Conservation (phyloP, 176 grass and related monocot species). For the Chrysopogon serrulatus region DNA sequence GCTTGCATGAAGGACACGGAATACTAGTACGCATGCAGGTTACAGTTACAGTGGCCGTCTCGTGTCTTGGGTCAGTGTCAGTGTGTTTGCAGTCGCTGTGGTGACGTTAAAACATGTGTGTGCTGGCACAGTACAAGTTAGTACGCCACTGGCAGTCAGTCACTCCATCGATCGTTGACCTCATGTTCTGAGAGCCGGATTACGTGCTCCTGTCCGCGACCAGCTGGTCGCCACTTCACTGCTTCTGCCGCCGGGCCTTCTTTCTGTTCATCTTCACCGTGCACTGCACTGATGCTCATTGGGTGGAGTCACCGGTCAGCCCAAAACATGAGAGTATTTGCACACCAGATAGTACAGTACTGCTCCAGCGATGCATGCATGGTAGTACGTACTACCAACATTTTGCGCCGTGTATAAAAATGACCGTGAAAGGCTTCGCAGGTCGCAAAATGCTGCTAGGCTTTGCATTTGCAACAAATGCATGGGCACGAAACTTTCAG, state of each 20-base stretch:
- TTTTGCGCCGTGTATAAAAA: no score
- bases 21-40: neutral
- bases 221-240: neutral
- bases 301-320: neutral
- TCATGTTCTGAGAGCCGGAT: neutral
- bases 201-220: conserved; percentile 29
- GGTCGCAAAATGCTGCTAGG: neutral
- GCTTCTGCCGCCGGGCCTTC: no score
- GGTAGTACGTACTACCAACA: no score
- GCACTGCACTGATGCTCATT: neutral
- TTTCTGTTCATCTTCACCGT: neutral
- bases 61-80: neutral
- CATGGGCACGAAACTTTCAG: neutral
- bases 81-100: neutral
- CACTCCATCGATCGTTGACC: neutral
- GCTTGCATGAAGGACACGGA: neutral
- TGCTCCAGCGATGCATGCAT: no score
- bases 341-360: neutral
- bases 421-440: neutral
- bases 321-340: neutral
- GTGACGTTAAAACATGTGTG: neutral
- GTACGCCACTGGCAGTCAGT: neutral
- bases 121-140: no score
- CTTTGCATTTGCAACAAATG: neutral
- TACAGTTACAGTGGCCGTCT: neutral